A percentile compares a stretch with the other conserved stretches of the same genome.
phyloP scores from a whole-genome alignment of 176 grass and related monocot genomes.

The Hordeum marinum region DNA sequence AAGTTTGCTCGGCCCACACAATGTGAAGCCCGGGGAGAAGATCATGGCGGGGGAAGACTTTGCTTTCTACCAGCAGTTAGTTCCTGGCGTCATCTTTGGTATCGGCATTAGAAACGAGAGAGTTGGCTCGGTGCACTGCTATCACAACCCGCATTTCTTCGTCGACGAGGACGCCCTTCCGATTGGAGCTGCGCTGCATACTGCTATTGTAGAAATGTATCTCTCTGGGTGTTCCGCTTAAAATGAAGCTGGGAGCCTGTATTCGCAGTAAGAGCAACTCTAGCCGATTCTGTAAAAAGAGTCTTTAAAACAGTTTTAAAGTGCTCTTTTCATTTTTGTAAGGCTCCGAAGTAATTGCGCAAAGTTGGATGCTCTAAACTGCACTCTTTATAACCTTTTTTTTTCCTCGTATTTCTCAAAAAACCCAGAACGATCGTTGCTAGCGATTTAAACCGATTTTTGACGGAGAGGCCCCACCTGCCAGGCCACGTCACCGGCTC shows the following conservation, averaged over 20 bases:
- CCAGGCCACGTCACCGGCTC: too few species aligned
- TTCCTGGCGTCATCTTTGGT: constrained; percentile 66
- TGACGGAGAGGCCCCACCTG: too few species aligned
- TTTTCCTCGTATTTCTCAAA: not conserved
- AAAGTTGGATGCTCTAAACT: not conserved
- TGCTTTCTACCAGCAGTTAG: constrained; percentile 69
- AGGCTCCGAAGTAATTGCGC: not conserved
- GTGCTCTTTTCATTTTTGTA: too few species aligned
- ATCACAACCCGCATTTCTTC: constrained; percentile 65
- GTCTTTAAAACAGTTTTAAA: not conserved
- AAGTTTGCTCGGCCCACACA: constrained; percentile 57
- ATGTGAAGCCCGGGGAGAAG: constrained; percentile 59
- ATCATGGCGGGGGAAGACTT: constrained; percentile 97
- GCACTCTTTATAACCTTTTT: too few species aligned
- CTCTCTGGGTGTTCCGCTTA: constrained; percentile 16
- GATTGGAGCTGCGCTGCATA: constrained; percentile 55
- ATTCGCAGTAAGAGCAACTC: not conserved
- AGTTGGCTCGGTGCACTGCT: constrained; percentile 45
- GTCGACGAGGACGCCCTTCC: constrained; percentile 78
- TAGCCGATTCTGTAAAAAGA: not conserved
- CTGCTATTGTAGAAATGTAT: constrained; percentile 53
- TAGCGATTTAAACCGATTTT: too few species aligned
- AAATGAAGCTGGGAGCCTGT: not conserved
- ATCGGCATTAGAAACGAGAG: constrained; percentile 69
- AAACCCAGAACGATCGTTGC: too few species aligned